phyloP scores from a whole-genome alignment of 202 grass and related monocot genomes.

The Setaria viridis region DNA sequence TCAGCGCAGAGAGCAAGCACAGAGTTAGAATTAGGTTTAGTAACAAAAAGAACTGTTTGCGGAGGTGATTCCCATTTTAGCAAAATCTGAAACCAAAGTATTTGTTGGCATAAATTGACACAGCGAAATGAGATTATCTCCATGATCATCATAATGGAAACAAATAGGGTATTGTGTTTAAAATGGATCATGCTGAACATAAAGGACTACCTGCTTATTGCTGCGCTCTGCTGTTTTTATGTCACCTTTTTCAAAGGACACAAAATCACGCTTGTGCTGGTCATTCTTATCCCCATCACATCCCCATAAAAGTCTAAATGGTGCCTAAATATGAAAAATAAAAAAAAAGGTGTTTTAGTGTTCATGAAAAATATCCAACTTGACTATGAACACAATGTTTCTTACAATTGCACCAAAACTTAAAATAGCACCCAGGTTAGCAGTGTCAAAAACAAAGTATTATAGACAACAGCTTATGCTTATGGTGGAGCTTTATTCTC shows the following conservation, averaged over 20 bases:
- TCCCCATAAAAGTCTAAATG: slow-evolving; percentile 93
- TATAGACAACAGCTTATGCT: neutral
- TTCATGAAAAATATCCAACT: slow-evolving; percentile 7
- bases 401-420: slow-evolving; percentile 17
- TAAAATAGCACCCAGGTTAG: neutral
- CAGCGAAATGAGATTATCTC: slow-evolving; percentile 23
- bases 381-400: slow-evolving; percentile 19
- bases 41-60: slow-evolving; percentile 88
- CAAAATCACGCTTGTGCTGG: slow-evolving; percentile 94
- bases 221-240: slow-evolving; percentile 97
- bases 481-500: slow-evolving; percentile 2
- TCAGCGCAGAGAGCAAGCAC: slow-evolving; percentile 72
- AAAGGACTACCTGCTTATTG: slow-evolving; percentile 78
- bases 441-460: slow-evolving; percentile 12
- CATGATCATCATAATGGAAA: slow-evolving; percentile 8
- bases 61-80: slow-evolving; percentile 95
- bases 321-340: slow-evolving; percentile 36
- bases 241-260: slow-evolving; percentile 98
- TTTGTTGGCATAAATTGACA: slow-evolving; percentile 28
- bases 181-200: slow-evolving; percentile 27
- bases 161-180: neutral
- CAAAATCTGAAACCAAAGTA: slow-evolving; percentile 74
- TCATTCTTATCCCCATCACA: slow-evolving; percentile 94
- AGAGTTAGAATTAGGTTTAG: slow-evolving; percentile 89
- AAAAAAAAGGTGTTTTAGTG: neutral